Conservation (phyloP, 225 moss, liverwort and hornwort genomes). For the Pleurozium schreberi region DNA sequence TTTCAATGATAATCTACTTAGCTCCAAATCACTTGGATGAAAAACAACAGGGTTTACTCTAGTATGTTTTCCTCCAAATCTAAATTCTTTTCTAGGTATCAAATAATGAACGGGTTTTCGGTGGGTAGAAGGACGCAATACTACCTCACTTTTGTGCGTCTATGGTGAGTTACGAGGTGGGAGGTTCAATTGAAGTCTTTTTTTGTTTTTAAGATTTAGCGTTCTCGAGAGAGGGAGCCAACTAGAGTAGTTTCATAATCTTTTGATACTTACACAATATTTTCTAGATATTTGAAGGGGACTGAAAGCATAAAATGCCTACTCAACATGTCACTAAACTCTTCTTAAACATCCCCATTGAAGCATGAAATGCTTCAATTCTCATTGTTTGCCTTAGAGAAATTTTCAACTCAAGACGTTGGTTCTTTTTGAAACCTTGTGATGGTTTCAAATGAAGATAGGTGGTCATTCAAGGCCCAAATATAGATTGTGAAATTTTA, state of each 20-base stretch:
- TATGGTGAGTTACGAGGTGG: no score
- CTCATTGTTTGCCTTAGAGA: fast-evolving
- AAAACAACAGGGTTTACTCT: no score
- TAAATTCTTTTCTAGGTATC: no score
- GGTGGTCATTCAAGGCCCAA: neutral
- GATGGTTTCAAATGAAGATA: neutral
- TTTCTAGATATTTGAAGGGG: neutral
- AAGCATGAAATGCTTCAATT: neutral
- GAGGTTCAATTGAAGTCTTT: neutral
- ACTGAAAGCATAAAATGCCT: neutral
- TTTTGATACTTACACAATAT: neutral
- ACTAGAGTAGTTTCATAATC: neutral
- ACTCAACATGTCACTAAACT: neutral
- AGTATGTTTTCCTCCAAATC: no score
- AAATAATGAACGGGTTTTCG: no score
- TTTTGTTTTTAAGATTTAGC: neutral
- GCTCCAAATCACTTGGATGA: no score
- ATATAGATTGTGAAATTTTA: neutral
- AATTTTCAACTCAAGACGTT: neutral
- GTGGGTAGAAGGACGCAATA: no score
- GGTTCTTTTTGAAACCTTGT: neutral
- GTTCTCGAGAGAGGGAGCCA: neutral
- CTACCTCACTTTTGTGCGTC: no score
- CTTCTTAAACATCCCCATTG: neutral
- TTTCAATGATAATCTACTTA: no score